Conservation (phyloP, 768 basidiomycete species). For the Lactifluus piperatus region DNA sequence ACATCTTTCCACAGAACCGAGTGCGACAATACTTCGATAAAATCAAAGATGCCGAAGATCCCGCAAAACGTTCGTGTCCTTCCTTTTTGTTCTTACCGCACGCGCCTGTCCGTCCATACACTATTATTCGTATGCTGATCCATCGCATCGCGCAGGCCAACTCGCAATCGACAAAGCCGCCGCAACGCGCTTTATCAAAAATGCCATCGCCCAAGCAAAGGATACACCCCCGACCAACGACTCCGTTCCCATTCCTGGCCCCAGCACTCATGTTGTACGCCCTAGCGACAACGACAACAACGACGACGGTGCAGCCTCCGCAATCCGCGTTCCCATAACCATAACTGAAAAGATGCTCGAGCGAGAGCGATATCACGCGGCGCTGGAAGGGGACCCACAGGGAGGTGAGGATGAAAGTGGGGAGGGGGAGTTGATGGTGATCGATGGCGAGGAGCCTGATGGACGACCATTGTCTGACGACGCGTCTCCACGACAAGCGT, state of each 20-base stretch:
- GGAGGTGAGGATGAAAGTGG: conserved; percentile 30
- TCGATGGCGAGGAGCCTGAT: conserved; percentile 34
- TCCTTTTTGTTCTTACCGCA: not conserved
- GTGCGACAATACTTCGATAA: conserved; percentile 78
- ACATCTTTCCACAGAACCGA: conserved; percentile 47
- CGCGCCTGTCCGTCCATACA: not conserved
- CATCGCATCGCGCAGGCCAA: conserved; percentile 27
- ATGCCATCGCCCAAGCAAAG: conserved; percentile 63
- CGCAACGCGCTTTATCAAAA: conserved; percentile 75
- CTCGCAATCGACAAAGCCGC: conserved; percentile 65
- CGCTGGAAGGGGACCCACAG: conserved; percentile 32
- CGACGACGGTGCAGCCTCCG: conserved; percentile 5
- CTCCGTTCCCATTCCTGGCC: conserved; percentile 15
- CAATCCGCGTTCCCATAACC: conserved; percentile 38
- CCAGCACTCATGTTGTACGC: conserved; percentile 18
- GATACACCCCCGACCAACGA: not conserved
- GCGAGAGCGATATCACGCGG: conserved; percentile 52
- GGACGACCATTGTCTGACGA: not conserved
- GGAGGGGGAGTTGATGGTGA: conserved; percentile 30
- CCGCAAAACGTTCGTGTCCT: conserved; percentile 44
- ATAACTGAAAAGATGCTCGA: conserved; percentile 69
- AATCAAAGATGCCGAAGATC: conserved; percentile 65
- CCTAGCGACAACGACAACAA: conserved; percentile 10
- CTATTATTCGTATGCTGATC: not conserved
- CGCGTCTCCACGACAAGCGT: not conserved